Conservation (phyloP, 768 basidiomycete species). For the Ephemerocybe angulata region DNA sequence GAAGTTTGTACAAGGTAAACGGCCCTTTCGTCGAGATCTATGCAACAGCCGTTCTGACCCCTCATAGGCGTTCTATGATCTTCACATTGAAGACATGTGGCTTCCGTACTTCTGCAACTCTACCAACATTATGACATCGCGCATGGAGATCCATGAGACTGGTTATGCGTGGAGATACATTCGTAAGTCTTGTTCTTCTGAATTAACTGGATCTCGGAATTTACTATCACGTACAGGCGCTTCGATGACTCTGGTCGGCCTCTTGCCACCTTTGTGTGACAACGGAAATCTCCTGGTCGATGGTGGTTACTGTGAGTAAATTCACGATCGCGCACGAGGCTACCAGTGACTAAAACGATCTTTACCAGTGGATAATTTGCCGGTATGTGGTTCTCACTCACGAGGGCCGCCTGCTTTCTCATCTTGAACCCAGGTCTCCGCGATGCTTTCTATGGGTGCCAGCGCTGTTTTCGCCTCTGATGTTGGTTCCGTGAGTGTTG, state of each 20-base stretch:
- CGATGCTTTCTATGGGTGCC: slow-evolving; percentile 91
- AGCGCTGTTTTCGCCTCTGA: slow-evolving; percentile 89
- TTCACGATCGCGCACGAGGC: background rate
- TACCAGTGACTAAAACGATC: slow-evolving; percentile 9
- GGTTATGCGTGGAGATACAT: slow-evolving; percentile 99
- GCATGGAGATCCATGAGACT: slow-evolving; percentile 96
- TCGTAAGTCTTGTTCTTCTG: slow-evolving; percentile 42
- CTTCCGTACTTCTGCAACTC: slow-evolving; percentile 97
- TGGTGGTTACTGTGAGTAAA: slow-evolving; percentile 73
- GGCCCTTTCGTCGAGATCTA: background rate
- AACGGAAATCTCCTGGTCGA: slow-evolving; percentile 91
- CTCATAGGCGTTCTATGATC: slow-evolving; percentile 79
- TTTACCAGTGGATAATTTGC: slow-evolving; percentile 77
- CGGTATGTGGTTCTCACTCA: slow-evolving; percentile 43
- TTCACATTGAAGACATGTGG: slow-evolving; percentile 98
- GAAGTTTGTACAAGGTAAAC: slow-evolving; percentile 83
- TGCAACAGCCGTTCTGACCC: background rate
- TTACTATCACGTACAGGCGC: slow-evolving; percentile 52
- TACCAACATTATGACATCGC: slow-evolving; percentile 92
- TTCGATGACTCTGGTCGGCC: slow-evolving; percentile 95
- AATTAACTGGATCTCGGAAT: background rate
- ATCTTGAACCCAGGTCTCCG: slow-evolving; percentile 54
- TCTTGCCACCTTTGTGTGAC: slow-evolving; percentile 92
- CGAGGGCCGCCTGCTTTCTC: background rate
- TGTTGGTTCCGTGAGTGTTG: slow-evolving; percentile 72